These are phyloP conservation scores for Alternaria arborescens DNA, from an alignment of 2,329 filamentous ascomycete species.

Conservation along the genomic window DNA sequence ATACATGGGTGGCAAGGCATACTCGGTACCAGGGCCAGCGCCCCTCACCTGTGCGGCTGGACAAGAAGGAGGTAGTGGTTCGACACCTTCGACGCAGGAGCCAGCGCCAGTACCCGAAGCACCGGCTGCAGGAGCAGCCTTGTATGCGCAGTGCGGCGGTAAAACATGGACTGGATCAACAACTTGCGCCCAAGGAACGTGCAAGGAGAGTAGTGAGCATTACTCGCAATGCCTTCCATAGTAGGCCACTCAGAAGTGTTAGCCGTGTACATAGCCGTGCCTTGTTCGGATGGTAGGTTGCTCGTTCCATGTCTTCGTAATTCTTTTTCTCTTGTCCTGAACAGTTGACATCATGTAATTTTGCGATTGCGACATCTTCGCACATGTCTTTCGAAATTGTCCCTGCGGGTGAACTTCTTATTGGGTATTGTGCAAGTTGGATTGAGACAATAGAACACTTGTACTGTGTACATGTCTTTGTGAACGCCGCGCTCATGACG, in stretches of 20 bases:
- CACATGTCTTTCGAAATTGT: conserved; percentile 25
- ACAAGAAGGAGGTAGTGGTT: neutral
- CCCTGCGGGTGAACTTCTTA: conserved; percentile 19
- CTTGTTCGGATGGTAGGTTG: neutral
- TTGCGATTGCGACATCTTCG: conserved; percentile 10
- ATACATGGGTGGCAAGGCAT: conserved; percentile 38
- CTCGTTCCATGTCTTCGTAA: neutral
- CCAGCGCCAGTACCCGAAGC: conserved; percentile 3
- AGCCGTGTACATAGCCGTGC: neutral
- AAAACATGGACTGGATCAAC: conserved; percentile 36
- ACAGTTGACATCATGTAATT: neutral
- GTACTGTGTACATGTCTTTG: conserved; percentile 3
- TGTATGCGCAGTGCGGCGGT: conserved; percentile 28
- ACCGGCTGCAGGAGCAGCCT: conserved; percentile 12
- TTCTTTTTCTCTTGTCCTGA: neutral
- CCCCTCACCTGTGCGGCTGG: conserved; percentile 53
- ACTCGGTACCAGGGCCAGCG: conserved; percentile 58
- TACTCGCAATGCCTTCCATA: conserved; percentile 37
- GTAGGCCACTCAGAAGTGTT: neutral
- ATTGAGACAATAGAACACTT: conserved; percentile 21
- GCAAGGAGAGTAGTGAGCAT: conserved; percentile 35
- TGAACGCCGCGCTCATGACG: conserved; percentile 23
- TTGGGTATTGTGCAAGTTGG: conserved; percentile 12
- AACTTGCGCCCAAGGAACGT: conserved; percentile 37
- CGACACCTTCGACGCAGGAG: neutral